Evolutionary conservation across 2,329 filamentous ascomycete genomes (phyloP).

Genomic region (Fusarium miscanthi): DNA sequence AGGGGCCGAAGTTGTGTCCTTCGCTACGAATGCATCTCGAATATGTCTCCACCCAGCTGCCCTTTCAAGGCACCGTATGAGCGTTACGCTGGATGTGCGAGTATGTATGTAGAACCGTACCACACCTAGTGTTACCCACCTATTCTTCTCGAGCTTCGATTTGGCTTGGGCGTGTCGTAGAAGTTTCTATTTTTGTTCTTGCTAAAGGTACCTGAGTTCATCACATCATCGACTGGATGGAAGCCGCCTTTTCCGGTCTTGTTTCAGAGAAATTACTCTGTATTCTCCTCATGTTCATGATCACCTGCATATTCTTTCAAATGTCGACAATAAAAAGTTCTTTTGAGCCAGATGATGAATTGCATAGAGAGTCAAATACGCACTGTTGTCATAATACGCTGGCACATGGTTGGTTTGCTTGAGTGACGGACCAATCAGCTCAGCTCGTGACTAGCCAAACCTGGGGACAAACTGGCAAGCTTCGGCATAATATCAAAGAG

Average conservation of each 20-base stretch:
- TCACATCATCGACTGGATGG: neutral
- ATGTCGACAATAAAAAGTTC: neutral
- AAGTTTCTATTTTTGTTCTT: slow-evolving; percentile 41
- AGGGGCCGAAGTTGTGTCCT: slow-evolving; percentile 23
- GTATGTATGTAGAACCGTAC: neutral
- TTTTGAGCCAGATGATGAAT: neutral
- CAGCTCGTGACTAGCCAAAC: slow-evolving; percentile 25
- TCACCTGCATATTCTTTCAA: slow-evolving; percentile 7
- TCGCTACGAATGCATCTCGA: slow-evolving; percentile 3
- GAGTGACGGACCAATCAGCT: slow-evolving; percentile 36
- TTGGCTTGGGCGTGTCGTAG: slow-evolving; percentile 21
- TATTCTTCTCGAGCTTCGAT: slow-evolving; percentile 21
- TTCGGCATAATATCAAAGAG: slow-evolving; percentile 38
- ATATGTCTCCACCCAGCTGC: slow-evolving; percentile 32
- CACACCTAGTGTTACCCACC: slow-evolving; percentile 31
- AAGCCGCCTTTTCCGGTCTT: slow-evolving; percentile 27
- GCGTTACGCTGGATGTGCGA: slow-evolving; percentile 5
- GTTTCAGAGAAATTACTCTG: slow-evolving; percentile 17
- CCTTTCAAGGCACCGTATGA: slow-evolving; percentile 32
- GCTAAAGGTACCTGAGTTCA: neutral
- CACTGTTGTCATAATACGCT: slow-evolving; percentile 33
- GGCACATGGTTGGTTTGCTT: slow-evolving; percentile 29
- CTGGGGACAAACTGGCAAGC: slow-evolving; percentile 38
- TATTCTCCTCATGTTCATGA: neutral
- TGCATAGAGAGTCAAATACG: slow-evolving; percentile 14